A percentile compares a stretch with the other conserved stretches of the same genome.
phyloP scores from a whole-genome alignment of 2,329 filamentous ascomycete genomes.

The Anthostomella pinea region DNA sequence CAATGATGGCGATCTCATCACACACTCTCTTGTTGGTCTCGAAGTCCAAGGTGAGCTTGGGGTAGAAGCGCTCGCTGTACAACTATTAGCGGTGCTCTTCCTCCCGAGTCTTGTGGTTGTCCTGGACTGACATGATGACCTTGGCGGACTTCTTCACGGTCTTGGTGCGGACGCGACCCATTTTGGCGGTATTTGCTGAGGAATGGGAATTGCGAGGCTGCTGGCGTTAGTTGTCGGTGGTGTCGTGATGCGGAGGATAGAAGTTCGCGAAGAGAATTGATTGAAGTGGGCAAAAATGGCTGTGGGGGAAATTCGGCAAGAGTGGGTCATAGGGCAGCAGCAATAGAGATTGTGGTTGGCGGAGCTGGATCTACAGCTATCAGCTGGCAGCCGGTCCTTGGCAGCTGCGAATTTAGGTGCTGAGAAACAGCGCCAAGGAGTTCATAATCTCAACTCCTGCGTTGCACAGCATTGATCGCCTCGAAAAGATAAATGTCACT shows the following conservation, averaged over 20 bases:
- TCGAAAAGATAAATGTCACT: too few relatives aligned
- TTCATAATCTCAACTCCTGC: too few relatives aligned
- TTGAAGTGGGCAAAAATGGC: conserved; percentile 20
- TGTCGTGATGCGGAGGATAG: not conserved
- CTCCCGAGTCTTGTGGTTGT: conserved; percentile 41
- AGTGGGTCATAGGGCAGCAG: conserved; percentile 27
- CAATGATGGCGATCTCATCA: conserved; percentile 99
- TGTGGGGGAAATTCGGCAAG: conserved; percentile 27
- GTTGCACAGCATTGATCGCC: too few relatives aligned
- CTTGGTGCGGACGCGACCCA: conserved; percentile 70
- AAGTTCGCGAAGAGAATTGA: conserved; percentile 16
- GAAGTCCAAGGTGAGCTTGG: conserved; percentile 97
- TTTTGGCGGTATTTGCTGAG: conserved; percentile 54
- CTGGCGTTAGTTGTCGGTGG: conserved; percentile 14
- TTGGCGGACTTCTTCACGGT: conserved; percentile 82
- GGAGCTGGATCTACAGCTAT: not conserved
- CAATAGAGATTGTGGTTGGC: not conserved
- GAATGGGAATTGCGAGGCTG: conserved; percentile 33
- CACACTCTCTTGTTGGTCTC: conserved; percentile 99
- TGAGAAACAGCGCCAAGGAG: too few relatives aligned
- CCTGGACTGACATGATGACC: conserved; percentile 99
- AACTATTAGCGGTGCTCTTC: not conserved
- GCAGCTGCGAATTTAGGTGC: too few relatives aligned
- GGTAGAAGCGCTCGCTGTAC: conserved; percentile 78
- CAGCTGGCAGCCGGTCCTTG: too few relatives aligned